phyloP scores from a whole-genome alignment of 1,284 basidiomycete genomes.

The Pholiota adiposa region DNA sequence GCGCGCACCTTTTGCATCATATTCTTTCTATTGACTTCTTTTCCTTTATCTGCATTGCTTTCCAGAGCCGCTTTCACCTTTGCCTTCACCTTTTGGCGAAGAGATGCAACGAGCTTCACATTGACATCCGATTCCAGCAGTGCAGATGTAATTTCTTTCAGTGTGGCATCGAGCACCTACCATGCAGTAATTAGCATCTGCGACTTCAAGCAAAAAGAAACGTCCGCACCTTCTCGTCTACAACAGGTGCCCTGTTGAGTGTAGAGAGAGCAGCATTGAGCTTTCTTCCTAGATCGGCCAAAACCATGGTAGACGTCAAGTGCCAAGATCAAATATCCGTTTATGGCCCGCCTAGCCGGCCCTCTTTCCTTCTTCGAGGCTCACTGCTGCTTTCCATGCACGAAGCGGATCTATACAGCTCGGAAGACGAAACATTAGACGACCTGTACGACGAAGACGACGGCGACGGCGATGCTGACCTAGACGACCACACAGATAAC shows the following conservation, averaged over 20 bases:
- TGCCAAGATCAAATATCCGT: slow-evolving; percentile 22
- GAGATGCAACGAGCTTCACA: slow-evolving; percentile 90
- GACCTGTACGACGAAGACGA: slow-evolving; percentile 47
- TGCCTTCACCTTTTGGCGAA: slow-evolving; percentile 89
- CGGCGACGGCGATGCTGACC: slow-evolving; percentile 12
- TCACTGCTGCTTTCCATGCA: slow-evolving; percentile 9
- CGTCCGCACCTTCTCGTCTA: slow-evolving; percentile 82
- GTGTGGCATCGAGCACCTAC: slow-evolving; percentile 87
- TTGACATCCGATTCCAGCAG: slow-evolving; percentile 98
- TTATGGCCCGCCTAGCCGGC: slow-evolving; percentile 14
- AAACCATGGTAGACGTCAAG: slow-evolving; percentile 73
- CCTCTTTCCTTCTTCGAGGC: neutral
- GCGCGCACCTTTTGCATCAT: slow-evolving; percentile 83
- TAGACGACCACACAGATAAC: slow-evolving; percentile 49
- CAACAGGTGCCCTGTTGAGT: slow-evolving; percentile 81
- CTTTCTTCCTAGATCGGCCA: slow-evolving; percentile 93
- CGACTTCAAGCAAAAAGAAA: slow-evolving; percentile 15
- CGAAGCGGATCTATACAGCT: slow-evolving; percentile 45
- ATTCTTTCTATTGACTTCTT: slow-evolving; percentile 84
- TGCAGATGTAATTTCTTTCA: slow-evolving; percentile 95
- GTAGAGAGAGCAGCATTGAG: slow-evolving; percentile 95
- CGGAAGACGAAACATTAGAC: slow-evolving; percentile 66
- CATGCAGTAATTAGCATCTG: slow-evolving; percentile 19
- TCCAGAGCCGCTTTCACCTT: slow-evolving; percentile 84
- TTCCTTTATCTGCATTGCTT: slow-evolving; percentile 70